These are phyloP conservation scores for Peniophora sp. DNA, from an alignment of 1,284 basidiomycete genomes.

Conservation along the genomic window DNA sequence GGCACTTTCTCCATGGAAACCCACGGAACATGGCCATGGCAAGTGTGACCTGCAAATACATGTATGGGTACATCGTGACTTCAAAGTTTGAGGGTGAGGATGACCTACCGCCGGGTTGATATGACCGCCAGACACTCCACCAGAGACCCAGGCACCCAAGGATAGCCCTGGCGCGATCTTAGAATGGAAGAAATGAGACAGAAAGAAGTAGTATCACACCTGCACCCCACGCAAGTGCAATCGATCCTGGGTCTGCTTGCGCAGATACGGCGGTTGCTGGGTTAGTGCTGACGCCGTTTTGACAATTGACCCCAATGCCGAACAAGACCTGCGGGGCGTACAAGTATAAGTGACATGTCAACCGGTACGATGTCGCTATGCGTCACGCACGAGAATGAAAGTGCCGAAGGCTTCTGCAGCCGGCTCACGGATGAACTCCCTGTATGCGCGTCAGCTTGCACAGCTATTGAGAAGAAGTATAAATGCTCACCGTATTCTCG, in stretches of 20 bases:
- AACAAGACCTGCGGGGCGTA: slow-evolving; percentile 34
- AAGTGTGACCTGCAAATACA: slow-evolving; percentile 38
- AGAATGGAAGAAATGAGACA: too few species aligned
- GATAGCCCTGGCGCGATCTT: slow-evolving; percentile 36
- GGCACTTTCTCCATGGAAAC: slow-evolving; percentile 74
- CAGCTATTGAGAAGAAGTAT: background rate
- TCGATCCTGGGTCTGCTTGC: slow-evolving; percentile 50
- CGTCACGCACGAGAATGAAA: slow-evolving; percentile 34
- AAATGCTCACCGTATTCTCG: slow-evolving; percentile 38
- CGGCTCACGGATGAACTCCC: slow-evolving; percentile 46
- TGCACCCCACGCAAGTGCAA: slow-evolving; percentile 60
- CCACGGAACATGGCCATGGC: slow-evolving; percentile 57
- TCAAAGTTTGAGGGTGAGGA: slow-evolving; percentile 73
- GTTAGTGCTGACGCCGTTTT: slow-evolving; percentile 52
- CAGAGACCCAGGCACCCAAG: slow-evolving; percentile 59
- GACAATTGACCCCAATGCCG: slow-evolving; percentile 55
- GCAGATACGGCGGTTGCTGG: slow-evolving; percentile 38
- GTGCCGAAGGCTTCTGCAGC: slow-evolving; percentile 63
- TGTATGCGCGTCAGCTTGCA: slow-evolving; percentile 9
- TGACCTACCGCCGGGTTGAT: slow-evolving; percentile 64
- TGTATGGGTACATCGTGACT: slow-evolving; percentile 62
- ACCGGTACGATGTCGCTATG: too few species aligned
- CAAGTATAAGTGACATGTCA: too few species aligned
- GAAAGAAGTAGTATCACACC: too few species aligned
- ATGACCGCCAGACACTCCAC: slow-evolving; percentile 65